Conservation (phyloP, 2,329 filamentous ascomycete species). For the Ascochyta clinopodiicola region DNA sequence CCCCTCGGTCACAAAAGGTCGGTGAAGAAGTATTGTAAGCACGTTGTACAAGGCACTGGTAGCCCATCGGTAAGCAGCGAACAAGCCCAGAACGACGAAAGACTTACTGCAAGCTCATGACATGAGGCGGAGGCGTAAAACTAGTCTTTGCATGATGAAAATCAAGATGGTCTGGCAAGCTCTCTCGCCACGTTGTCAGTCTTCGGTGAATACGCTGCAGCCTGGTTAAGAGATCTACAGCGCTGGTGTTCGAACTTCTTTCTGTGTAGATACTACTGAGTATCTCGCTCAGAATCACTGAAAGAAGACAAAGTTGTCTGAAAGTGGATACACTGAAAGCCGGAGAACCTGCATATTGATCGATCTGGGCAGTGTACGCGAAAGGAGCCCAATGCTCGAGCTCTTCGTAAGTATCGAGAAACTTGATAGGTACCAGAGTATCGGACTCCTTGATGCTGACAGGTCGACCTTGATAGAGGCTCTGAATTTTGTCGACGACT, state of each 20-base stretch:
- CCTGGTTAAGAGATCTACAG: constrained; percentile 47
- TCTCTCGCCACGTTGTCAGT: constrained; percentile 52
- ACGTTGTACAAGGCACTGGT: constrained; percentile 57
- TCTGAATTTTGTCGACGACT: constrained; percentile 60
- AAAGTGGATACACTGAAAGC: constrained; percentile 56
- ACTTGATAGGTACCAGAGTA: constrained; percentile 55
- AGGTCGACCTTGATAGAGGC: constrained; percentile 62
- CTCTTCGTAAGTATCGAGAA: constrained; percentile 61
- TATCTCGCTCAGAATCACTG: constrained; percentile 55
- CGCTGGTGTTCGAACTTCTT: constrained; percentile 41
- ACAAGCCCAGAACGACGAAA: neutral
- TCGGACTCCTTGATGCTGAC: constrained; percentile 57
- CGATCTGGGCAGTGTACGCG: constrained; percentile 35
- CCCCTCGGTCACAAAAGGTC: constrained; percentile 59
- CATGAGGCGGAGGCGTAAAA: constrained; percentile 47
- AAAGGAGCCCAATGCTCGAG: constrained; percentile 59
- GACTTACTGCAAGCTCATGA: constrained; percentile 34
- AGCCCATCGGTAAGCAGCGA: neutral
- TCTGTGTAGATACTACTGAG: constrained; percentile 49
- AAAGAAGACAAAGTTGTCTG: constrained; percentile 52
- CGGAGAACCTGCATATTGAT: constrained; percentile 42
- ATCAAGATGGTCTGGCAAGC: constrained; percentile 53
- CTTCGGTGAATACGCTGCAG: constrained; percentile 50
- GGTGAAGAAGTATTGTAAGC: constrained; percentile 61
- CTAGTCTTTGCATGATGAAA: constrained; percentile 42